Evolutionary conservation across 2,329 filamentous ascomycete genomes (phyloP).

Genomic region (Mycosphaerella sp.): DNA sequence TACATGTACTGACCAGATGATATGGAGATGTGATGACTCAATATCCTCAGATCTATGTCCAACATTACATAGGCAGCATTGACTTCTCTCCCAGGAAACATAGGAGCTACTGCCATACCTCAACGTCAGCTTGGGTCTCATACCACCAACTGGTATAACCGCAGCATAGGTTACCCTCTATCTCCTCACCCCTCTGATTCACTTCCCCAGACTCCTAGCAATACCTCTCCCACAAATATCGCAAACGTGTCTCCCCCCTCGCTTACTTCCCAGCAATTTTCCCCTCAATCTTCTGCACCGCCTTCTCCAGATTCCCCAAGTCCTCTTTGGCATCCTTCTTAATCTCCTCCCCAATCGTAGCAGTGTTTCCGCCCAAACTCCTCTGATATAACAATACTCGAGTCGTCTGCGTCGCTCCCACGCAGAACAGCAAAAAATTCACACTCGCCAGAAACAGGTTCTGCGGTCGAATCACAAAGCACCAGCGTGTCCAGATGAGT

Average conservation of each 20-base stretch:
- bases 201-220: no score
- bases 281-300: conserved; percentile 30
- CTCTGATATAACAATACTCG: conserved; percentile 66
- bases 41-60: no score
- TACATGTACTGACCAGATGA: no score
- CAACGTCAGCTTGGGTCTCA: no score
- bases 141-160: no score
- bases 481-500: conserved; percentile 98
- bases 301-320: conserved; percentile 34
- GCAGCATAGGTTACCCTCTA: no score
- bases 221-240: no score
- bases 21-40: no score
- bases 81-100: no score
- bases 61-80: no score
- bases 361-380: conserved; percentile 49
- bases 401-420: conserved; percentile 73
- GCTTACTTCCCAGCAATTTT: conserved; percentile 25
- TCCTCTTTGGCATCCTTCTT: conserved; percentile 34
- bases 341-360: conserved; percentile 40
- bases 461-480: conserved; percentile 88
- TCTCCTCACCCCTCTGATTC: no score
- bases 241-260: background rate
- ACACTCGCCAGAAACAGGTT: conserved; percentile 91
- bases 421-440: conserved; percentile 94
- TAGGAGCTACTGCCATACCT: no score